A percentile compares a stretch with the other conserved stretches of the same genome.
These are phyloP conservation scores for Naganishia randhawae DNA, from an alignment of 768 basidiomycete genomes.

Conservation along the genomic window DNA sequence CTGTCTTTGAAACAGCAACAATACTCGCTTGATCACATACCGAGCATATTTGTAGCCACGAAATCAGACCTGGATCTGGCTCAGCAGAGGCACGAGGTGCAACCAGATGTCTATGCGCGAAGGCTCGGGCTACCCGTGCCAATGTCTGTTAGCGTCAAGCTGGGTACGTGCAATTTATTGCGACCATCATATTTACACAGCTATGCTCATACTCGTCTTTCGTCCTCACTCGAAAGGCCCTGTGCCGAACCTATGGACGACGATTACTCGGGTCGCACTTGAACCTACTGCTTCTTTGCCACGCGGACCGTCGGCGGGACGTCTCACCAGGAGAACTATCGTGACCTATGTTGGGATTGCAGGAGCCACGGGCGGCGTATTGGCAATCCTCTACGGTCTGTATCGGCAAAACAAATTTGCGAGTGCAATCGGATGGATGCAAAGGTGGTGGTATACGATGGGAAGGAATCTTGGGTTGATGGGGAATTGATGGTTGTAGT, in stretches of 20 bases:
- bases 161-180: conserved; percentile 74
- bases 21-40: conserved; percentile 90
- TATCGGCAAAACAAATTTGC: conserved; percentile 27
- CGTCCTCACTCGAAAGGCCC: conserved; percentile 30
- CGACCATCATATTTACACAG: too few relatives aligned
- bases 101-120: conserved; percentile 94
- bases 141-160: conserved; percentile 85
- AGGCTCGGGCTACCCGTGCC: conserved; percentile 85
- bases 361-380: conserved; percentile 22
- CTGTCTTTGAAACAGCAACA: conserved; percentile 66
- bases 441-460: conserved; percentile 21
- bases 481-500: neutral
- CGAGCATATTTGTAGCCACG: conserved; percentile 95
- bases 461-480: conserved; percentile 12
- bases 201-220: neutral
- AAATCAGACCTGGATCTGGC: conserved; percentile 97
- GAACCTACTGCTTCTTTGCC: conserved; percentile 46
- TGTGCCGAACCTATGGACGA: conserved; percentile 47
- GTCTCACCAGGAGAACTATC: conserved; percentile 16
- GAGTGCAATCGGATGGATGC: conserved; percentile 15
- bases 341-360: conserved; percentile 27
- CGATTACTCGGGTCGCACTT: conserved; percentile 44
- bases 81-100: conserved; percentile 92
- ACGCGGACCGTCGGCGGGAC: conserved; percentile 32
- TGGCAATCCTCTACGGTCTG: conserved; percentile 26